Percentiles rank a stretch among this genome's conserved stretches.
Conservation (phyloP, 805 yeast species). For the Zygoascus biomembranicola region DNA sequence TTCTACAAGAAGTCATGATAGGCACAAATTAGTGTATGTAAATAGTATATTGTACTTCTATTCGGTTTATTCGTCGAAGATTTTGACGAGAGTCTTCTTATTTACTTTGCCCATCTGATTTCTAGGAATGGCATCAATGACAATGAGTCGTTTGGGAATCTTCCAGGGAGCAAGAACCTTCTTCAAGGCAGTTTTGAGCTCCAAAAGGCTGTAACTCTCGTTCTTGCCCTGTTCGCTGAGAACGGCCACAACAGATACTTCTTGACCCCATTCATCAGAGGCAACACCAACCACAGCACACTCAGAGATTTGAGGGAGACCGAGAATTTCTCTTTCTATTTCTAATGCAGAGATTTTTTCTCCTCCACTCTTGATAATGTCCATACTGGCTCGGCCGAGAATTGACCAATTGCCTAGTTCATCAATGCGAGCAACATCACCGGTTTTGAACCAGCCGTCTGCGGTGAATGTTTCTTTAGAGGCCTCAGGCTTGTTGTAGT, state of each 20-base stretch:
- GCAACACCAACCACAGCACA: conserved; percentile 28
- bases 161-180: conserved; percentile 24
- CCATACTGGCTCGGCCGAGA: conserved; percentile 31
- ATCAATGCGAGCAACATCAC: conserved; percentile 46
- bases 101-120: conserved; percentile 32
- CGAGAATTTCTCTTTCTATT: conserved; percentile 28
- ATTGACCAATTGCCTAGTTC: conserved; percentile 40
- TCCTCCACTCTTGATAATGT: conserved; percentile 30
- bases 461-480: conserved; percentile 38
- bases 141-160: conserved; percentile 24
- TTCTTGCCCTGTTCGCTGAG: conserved; percentile 13
- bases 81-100: conserved; percentile 24
- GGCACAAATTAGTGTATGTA: not conserved
- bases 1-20: conserved; percentile 36
- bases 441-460: conserved; percentile 48
- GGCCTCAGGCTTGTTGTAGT: conserved; percentile 42
- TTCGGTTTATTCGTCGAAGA: conserved; percentile 4
- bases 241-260: conserved; percentile 25
- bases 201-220: conserved; percentile 11
- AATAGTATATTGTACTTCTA: not conserved
- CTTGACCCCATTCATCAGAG: conserved; percentile 28
- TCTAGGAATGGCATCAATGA: conserved; percentile 26
- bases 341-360: conserved; percentile 29
- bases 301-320: conserved; percentile 22
- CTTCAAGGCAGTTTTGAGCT: conserved; percentile 21